Conservation (phyloP, 805 yeast genomes). For the Kuraishia cidri region DNA sequence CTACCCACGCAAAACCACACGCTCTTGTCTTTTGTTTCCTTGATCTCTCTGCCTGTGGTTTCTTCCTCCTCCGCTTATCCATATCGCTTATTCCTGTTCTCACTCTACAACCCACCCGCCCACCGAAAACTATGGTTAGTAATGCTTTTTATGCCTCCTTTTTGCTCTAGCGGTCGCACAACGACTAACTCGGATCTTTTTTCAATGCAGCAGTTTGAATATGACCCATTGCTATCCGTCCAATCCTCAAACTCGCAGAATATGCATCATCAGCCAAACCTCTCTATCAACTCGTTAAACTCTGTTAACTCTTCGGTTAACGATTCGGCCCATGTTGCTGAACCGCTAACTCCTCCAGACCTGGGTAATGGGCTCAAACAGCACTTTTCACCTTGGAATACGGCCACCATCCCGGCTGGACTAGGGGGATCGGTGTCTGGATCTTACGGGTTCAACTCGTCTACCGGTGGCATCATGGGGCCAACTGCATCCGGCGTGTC, state of each 20-base stretch:
- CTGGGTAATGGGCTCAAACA: slow-evolving; percentile 2
- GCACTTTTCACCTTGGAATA: slow-evolving; percentile 8
- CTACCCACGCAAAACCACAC: no score
- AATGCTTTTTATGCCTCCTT: no score
- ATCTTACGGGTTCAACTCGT: neutral
- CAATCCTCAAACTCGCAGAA: neutral
- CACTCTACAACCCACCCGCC: no score
- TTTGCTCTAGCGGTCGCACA: no score
- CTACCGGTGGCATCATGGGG: neutral
- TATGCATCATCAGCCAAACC: slow-evolving; percentile 5
- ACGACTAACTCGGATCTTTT: no score
- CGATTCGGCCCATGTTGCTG: slow-evolving; percentile 2
- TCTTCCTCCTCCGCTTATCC: no score
- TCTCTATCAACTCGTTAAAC: slow-evolving; percentile 8
- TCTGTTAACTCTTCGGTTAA: slow-evolving; percentile 5
- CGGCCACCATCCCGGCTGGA: neutral
- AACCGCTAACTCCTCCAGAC: slow-evolving; percentile 9
- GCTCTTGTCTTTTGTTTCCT: no score
- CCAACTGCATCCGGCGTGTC: neutral
- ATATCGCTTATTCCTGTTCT: no score
- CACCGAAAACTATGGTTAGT: no score
- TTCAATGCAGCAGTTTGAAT: slow-evolving; percentile 2
- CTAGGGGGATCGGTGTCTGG: neutral
- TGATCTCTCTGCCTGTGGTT: no score
- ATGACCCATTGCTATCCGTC: slow-evolving; percentile 1